Conservation (phyloP, 352 stramenopile genomes). For the Phytopythium aichiense region DNA sequence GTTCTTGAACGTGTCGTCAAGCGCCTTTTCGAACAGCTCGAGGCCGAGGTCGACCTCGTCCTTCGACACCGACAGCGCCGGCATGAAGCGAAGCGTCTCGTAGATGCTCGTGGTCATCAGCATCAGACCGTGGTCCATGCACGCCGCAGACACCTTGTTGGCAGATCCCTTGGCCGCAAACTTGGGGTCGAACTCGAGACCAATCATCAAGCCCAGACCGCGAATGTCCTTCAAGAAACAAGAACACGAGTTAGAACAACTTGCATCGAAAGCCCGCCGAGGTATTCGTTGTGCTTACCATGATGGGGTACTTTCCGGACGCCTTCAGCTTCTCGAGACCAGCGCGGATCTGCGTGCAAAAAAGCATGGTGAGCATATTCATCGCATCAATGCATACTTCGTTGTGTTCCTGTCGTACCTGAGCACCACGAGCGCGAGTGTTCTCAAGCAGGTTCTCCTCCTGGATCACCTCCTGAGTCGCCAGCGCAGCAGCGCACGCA, state of each 20-base stretch:
- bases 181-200: constrained; percentile 85
- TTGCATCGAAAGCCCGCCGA: neutral
- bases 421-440: constrained; percentile 55
- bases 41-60: constrained; percentile 63
- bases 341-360: constrained; percentile 30
- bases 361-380: neutral
- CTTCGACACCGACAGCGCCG: constrained; percentile 82
- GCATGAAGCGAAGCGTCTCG: constrained; percentile 93
- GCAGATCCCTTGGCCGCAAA: constrained; percentile 57
- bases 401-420: constrained; percentile 13
- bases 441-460: constrained; percentile 90
- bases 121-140: constrained; percentile 87
- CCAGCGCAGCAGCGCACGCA: constrained; percentile 88
- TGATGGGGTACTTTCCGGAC: constrained; percentile 71
- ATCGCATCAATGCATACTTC: neutral
- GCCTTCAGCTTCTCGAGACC: constrained; percentile 75
- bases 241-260: neutral
- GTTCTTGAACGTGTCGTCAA: constrained; percentile 42
- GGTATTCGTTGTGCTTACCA: neutral
- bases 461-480: constrained; percentile 78
- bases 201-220: constrained; percentile 92
- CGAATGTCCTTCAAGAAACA: constrained; percentile 61
- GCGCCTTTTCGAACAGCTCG: constrained; percentile 55
- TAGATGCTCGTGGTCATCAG: constrained; percentile 89
- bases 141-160: constrained; percentile 70